Evolutionary conservation across 495 filamentous ascomycete species (phyloP).

Genomic region (Hypoxylon crocopeplum): DNA sequence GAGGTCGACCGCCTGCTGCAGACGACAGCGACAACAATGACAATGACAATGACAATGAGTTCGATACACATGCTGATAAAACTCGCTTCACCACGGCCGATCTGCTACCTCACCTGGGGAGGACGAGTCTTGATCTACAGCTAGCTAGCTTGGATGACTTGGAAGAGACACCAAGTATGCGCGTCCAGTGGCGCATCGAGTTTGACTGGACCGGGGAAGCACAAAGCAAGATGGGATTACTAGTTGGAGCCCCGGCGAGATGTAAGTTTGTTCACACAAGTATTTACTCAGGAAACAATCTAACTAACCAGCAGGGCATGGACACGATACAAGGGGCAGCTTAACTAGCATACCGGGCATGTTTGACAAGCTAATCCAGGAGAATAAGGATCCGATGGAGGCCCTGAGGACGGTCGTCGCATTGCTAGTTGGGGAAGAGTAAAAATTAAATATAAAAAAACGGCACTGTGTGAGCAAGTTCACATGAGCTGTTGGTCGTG

Average conservation of each 20-base stretch:
- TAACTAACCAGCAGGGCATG: conserved; percentile 54
- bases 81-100: conserved; percentile 29
- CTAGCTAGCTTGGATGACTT: conserved; percentile 31
- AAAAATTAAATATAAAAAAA: neutral
- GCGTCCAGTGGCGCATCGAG: conserved; percentile 61
- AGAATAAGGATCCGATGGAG: conserved; percentile 55
- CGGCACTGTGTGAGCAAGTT: too few relatives aligned
- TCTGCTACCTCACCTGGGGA: conserved; percentile 51
- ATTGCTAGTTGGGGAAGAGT: conserved; percentile 53
- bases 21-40: conserved; percentile 32
- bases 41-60: conserved; percentile 14
- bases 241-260: conserved; percentile 54
- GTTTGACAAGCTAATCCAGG: conserved; percentile 59
- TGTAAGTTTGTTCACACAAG: conserved; percentile 53
- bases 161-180: conserved; percentile 39
- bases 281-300: conserved; percentile 1
- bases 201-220: conserved; percentile 73
- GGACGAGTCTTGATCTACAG: conserved; percentile 50
- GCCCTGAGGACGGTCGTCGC: conserved; percentile 61
- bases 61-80: conserved; percentile 18
- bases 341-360: conserved; percentile 57
- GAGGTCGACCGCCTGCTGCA: conserved; percentile 11
- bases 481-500: neutral
- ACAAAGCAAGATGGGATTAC: conserved; percentile 54
- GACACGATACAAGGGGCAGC: conserved; percentile 53